Base-by-base conservation (phyloP, 2,329 filamentous ascomycete genomes). In the Blastomyces gilchristii region DNA sequence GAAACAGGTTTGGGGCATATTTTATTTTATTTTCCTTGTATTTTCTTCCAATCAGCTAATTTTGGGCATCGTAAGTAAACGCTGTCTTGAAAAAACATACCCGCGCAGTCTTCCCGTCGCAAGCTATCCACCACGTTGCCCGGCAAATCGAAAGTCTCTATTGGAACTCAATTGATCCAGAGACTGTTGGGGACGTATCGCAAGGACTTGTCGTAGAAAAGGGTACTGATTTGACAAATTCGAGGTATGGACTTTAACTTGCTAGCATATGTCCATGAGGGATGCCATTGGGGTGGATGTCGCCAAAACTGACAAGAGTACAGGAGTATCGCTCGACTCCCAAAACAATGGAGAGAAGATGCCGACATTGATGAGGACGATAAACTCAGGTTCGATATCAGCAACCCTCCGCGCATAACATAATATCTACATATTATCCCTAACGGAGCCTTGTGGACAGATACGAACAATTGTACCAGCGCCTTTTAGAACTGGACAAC, bases 101-200 rank as follows among this genome's bases (percentile, higher is more conserved):
- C 65, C 81, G 80, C 58, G 73, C 78, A 62, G 79, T 81, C 50
- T 84, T 83, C 73, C 80, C 80, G 56, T 77, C 78, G 0, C 80
- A 83, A 67, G 81, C 82, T 49, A 79, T 81, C 61, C 79, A 82
- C 59, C 81, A 83, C 72, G 76, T 83, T 60, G 80, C 81, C 25
- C 79, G 82, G 65, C 81, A 84, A 69, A 82, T 84, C 65, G 79
- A 83, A 67, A 76, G 74, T 31, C 70, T 83, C 34, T 83, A 84
- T 69, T 83, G 81, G 81, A 75, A 78, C n/a, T 72, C 77, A 0
- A 77, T 80, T 41, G 76, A 72, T 16, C 74, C 74, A 28, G 75
- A 74, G 22, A 66, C 69, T 9, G 69, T 68, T 18, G 69, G 63
- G 43, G 59, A 62, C 58, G 65, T 64, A 43, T 64, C 68, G 2